Evolutionary conservation across 306 rosid species (phyloP).

Genomic region (Ceratonia siliqua): DNA sequence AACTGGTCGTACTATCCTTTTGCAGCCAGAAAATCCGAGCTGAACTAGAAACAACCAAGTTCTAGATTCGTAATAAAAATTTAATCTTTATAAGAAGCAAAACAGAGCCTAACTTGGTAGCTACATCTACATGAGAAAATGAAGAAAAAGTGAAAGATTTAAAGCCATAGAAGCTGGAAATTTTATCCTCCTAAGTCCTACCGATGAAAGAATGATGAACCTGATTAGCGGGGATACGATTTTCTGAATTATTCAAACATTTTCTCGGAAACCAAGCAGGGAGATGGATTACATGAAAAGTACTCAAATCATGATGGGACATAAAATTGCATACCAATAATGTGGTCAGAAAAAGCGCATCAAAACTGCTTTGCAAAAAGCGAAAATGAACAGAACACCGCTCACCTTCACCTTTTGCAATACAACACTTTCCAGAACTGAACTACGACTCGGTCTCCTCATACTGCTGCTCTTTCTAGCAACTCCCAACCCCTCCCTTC

Average conservation of each 20-base stretch:
- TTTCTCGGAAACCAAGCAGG: slow-evolving; percentile 23
- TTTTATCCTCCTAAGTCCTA: too few relatives aligned
- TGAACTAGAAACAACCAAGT: neutral
- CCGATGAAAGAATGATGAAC: neutral
- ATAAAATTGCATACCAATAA: neutral
- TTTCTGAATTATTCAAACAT: neutral
- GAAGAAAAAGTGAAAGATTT: neutral
- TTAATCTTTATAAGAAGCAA: too few relatives aligned
- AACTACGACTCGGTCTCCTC: neutral
- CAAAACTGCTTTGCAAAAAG: neutral
- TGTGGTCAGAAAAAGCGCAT: slow-evolving; percentile 4
- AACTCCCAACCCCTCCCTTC: neutral
- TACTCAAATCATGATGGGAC: neutral
- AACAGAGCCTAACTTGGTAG: neutral
- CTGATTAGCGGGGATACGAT: neutral
- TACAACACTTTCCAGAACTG: neutral
- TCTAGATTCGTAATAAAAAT: slow-evolving; percentile 17
- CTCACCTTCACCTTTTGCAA: neutral
- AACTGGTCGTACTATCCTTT: too few relatives aligned
- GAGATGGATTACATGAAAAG: neutral
- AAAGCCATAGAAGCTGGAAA: neutral
- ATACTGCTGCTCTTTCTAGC: neutral
- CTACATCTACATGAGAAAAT: neutral
- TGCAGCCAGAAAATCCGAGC: neutral
- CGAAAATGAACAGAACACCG: neutral